A percentile compares a stretch with the other conserved stretches of the same genome.
phyloP scores from a whole-genome alignment of 495 filamentous ascomycete species.

The Tuber brumale region DNA sequence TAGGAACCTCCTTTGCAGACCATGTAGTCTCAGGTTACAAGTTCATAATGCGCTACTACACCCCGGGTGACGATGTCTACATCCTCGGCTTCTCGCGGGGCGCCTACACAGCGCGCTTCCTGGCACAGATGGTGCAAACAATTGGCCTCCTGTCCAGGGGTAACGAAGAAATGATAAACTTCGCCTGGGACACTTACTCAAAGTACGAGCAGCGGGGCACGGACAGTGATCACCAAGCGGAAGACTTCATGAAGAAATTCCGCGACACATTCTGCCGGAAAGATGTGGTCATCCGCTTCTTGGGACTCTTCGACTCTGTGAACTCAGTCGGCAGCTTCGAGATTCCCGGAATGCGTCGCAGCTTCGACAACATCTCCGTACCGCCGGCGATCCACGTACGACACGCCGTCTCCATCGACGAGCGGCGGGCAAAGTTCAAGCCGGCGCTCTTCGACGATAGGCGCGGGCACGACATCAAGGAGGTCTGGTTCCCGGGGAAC shows the following conservation, averaged over 20 bases:
- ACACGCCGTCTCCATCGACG: slow-evolving; percentile 48
- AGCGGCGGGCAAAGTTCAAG: slow-evolving; percentile 48
- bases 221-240: slow-evolving; percentile 32
- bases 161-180: slow-evolving; percentile 46
- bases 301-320: slow-evolving; percentile 49
- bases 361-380: background rate
- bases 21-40: slow-evolving; percentile 49
- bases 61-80: slow-evolving; percentile 46
- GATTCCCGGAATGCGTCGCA: slow-evolving; percentile 11
- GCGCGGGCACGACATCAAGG: slow-evolving; percentile 39
- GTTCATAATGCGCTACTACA: slow-evolving; percentile 48
- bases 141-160: slow-evolving; percentile 48
- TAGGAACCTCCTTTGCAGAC: slow-evolving; percentile 46
- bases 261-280: slow-evolving; percentile 46
- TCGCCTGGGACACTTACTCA: slow-evolving; percentile 37
- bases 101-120: slow-evolving; percentile 49
- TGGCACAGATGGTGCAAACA: slow-evolving; percentile 48
- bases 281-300: slow-evolving; percentile 42
- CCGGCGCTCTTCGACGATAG: slow-evolving; percentile 38
- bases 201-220: slow-evolving; percentile 31
- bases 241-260: slow-evolving; percentile 44
- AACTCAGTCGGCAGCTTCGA: slow-evolving; percentile 44
- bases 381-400: slow-evolving; percentile 42
- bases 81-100: slow-evolving; percentile 51
- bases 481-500: slow-evolving; percentile 41